phyloP scores from a whole-genome alignment of 768 basidiomycete genomes.

The Hygrocybe punicea region DNA sequence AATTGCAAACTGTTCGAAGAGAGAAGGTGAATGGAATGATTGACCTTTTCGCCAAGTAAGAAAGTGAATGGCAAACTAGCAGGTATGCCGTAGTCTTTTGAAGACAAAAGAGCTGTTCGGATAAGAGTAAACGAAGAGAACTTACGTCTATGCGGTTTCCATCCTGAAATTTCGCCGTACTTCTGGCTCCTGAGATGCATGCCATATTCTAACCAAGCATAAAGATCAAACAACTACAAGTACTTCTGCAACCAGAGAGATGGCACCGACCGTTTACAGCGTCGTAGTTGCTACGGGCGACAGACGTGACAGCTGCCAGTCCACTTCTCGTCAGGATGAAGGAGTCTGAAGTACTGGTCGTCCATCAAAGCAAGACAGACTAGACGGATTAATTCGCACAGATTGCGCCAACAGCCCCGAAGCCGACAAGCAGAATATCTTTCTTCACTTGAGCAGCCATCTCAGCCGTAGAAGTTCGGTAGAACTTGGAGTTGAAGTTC shows the following conservation, averaged over 20 bases:
- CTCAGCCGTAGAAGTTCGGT: too few species aligned
- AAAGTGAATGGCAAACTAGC: too few species aligned
- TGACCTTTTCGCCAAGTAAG: too few species aligned
- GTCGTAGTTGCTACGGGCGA: constrained; percentile 69
- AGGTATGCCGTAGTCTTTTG: too few species aligned
- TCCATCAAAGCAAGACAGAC: constrained; percentile 1
- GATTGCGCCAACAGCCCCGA: constrained; percentile 63
- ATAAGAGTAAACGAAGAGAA: constrained; percentile 6
- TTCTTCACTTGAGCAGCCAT: constrained; percentile 20
- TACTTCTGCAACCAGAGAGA: background rate
- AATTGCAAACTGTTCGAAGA: constrained; percentile 48
- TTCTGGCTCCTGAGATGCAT: constrained; percentile 55
- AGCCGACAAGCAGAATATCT: constrained; percentile 59
- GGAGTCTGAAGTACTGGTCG: constrained; percentile 40
- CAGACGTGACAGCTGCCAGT: constrained; percentile 61
- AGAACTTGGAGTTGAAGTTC: too few species aligned
- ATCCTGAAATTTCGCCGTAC: constrained; percentile 55
- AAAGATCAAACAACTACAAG: background rate
- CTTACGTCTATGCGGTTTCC: constrained; percentile 65
- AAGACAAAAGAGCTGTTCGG: too few species aligned
- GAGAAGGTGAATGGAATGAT: background rate
- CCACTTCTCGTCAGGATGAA: constrained; percentile 55
- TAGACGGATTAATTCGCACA: constrained; percentile 40
- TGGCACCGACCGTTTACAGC: constrained; percentile 43
- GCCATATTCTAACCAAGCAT: constrained; percentile 42